These are phyloP conservation scores for Leishmania gerbilli DNA, from an alignment of 208 protist genomes.

Conservation along the genomic window DNA sequence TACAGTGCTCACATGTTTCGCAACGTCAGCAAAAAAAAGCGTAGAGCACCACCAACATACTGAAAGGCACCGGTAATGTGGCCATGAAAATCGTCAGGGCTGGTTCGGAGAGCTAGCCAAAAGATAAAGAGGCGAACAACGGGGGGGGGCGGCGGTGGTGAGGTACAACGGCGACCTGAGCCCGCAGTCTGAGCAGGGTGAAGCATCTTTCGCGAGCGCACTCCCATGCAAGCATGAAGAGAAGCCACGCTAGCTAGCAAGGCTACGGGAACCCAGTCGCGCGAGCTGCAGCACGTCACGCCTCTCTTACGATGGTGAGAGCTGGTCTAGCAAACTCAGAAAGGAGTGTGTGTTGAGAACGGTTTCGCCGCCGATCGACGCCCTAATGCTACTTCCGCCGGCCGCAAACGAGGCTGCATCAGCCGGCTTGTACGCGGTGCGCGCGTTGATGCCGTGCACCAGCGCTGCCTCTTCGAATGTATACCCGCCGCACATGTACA, in stretches of 20 bases:
- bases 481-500: constrained; percentile 89
- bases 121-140: not conserved
- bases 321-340: constrained; percentile 41
- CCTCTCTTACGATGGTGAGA: constrained; percentile 19
- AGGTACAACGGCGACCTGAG: not conserved
- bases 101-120: not conserved
- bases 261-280: not conserved
- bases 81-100: not conserved
- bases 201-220: not conserved
- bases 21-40: not conserved
- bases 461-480: constrained; percentile 85
- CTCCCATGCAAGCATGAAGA: not conserved
- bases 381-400: constrained; percentile 35
- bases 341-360: constrained; percentile 68
- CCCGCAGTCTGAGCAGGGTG: not conserved
- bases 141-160: not conserved
- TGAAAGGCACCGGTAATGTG: not conserved
- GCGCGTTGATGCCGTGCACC: constrained; percentile 66
- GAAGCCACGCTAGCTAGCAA: not conserved
- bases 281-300: too few species aligned
- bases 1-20: not conserved
- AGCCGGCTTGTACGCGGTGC: constrained; percentile 58
- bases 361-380: constrained; percentile 55
- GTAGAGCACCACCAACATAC: not conserved
- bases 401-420: constrained; percentile 41